phyloP scores from a whole-genome alignment of 1,284 basidiomycete species.

The Cryptococcus neoformans region DNA sequence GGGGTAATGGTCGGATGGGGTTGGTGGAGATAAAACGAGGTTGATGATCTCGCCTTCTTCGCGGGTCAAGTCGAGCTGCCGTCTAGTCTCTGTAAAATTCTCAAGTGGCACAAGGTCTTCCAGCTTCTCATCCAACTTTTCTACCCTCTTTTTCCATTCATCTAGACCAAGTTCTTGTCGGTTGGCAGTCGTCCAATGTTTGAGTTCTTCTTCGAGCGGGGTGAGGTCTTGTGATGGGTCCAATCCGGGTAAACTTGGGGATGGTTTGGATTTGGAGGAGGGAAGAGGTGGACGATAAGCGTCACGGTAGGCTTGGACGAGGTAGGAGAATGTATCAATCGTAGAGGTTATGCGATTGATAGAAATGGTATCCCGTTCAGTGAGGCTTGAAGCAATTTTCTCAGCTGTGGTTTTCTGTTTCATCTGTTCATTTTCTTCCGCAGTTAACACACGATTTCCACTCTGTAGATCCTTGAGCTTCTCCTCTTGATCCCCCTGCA shows the following conservation, averaged over 20 bases:
- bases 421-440: not conserved
- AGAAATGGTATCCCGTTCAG: not conserved
- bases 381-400: not conserved
- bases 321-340: not conserved
- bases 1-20: not conserved
- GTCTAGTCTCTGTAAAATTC: constrained; percentile 31
- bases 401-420: not conserved
- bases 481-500: no score
- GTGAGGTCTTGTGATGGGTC: not conserved
- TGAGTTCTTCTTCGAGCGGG: not conserved
- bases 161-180: not conserved
- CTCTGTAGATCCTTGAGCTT: no score
- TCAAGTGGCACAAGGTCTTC: constrained; percentile 20
- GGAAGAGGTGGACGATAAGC: not conserved
- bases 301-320: not conserved
- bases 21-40: constrained; percentile 1
- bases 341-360: not conserved
- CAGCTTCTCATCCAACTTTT: constrained; percentile 28
- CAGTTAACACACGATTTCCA: no score
- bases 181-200: not conserved
- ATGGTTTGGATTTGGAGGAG: not conserved
- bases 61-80: constrained; percentile 32
- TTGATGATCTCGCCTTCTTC: constrained; percentile 33
- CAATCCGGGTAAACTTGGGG: not conserved
- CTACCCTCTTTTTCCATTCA: constrained; percentile 3